Evolutionary conservation across 1,139 yeast species (phyloP).

Genomic region (Yamadazyma conglobata): DNA sequence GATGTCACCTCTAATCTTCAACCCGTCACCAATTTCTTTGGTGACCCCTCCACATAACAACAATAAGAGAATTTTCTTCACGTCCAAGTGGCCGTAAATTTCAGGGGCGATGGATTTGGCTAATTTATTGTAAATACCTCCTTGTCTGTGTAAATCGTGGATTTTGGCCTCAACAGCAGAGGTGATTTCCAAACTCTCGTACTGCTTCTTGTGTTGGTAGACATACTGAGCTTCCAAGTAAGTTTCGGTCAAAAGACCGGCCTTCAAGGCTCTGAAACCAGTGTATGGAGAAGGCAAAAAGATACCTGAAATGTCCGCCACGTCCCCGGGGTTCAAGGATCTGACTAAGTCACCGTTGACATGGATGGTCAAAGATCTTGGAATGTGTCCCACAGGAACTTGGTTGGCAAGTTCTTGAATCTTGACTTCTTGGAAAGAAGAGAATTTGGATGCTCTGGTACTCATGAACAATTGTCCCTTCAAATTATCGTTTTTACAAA

Average conservation of each 20-base stretch:
- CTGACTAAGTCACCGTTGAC: slow-evolving; percentile 89
- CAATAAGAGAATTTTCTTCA: slow-evolving; percentile 83
- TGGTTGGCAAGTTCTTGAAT: slow-evolving; percentile 94
- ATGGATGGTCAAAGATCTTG: slow-evolving; percentile 79
- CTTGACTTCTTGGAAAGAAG: slow-evolving; percentile 92
- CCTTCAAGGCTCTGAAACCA: slow-evolving; percentile 86
- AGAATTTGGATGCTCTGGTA: slow-evolving; percentile 92
- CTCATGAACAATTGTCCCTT: slow-evolving; percentile 91
- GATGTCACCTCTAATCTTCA: slow-evolving; percentile 96
- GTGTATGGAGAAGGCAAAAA: slow-evolving; percentile 94
- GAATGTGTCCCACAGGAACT: slow-evolving; percentile 98
- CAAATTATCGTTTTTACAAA: slow-evolving; percentile 73
- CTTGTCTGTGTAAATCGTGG: slow-evolving; percentile 40
- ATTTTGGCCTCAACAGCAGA: slow-evolving; percentile 56
- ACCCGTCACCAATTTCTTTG: slow-evolving; percentile 92
- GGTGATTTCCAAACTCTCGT: slow-evolving; percentile 62
- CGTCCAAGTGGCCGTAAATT: slow-evolving; percentile 90
- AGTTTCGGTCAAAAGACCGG: slow-evolving; percentile 92
- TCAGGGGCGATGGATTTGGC: slow-evolving; percentile 96
- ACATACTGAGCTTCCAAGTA: slow-evolving; percentile 86
- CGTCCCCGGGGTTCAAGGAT: slow-evolving; percentile 88
- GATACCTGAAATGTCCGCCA: slow-evolving; percentile 88
- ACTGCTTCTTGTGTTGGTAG: slow-evolving; percentile 84
- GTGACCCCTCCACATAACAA: slow-evolving; percentile 94
- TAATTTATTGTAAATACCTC: slow-evolving; percentile 73